Base-by-base conservation (phyloP, 805 yeast genomes). In the Starmerella sp. region DNA sequence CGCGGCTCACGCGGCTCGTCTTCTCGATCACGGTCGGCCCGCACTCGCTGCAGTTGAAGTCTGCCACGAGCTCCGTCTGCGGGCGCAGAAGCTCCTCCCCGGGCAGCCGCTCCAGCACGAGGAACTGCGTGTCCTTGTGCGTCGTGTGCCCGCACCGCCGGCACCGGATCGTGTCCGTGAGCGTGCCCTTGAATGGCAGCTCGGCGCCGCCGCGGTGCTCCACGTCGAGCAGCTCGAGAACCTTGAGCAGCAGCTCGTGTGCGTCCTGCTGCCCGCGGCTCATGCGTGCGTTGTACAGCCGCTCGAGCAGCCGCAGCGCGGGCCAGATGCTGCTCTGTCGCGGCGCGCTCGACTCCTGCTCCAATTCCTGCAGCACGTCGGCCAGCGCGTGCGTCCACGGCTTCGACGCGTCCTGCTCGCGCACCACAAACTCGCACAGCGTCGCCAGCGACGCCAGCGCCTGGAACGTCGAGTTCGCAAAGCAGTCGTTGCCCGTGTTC, bases 261-360 rank as follows among this genome's bases (percentile, higher is more conserved):
- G 97, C 96, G 71, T 91, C 98, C 65, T 91, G 95, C 67, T 93
- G 98, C 47, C 79, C 79, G 37, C 84, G 72, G 2, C 95, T 82
- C 31, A 93, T 82, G 60, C 79, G 80, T 4, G 90, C 82, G 54
- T 81, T 78, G 69, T 83, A 85, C 14, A 85, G 81, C 9, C 67
- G 68, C 64, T 91, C 97, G 51, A 93, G 69, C 10, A 80, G 82
- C 52, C 77, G 83, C 17, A 91, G 71, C 49, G 90, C 77, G 1
- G 86, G 83, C 90, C 95, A 84, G 0, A 87, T 89, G 0, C 90
- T 80, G 5, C 82, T 69, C 8, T 82, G 75, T 53, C 77, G 74
- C 0, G 82, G 68, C 1, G 77, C 63, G 29, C 81, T 75, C 0
- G 87, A 78, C 58, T 80, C 81, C 15, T n/a, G 39, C 64, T 86